These are phyloP conservation scores for Neurospora intermedia DNA, from an alignment of 495 filamentous ascomycete genomes.

Conservation along the genomic window DNA sequence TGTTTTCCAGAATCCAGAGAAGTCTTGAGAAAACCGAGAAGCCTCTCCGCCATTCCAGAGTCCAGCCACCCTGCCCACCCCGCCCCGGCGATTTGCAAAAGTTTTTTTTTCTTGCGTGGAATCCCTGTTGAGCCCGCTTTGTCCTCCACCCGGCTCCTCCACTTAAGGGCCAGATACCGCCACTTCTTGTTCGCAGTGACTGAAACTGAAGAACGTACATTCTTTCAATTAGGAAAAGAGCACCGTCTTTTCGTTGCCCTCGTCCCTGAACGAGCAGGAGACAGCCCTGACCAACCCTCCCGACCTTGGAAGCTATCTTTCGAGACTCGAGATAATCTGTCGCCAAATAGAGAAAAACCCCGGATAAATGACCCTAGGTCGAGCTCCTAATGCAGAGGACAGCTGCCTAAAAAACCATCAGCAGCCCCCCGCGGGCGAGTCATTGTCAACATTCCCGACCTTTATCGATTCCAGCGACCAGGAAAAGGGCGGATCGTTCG, in stretches of 20 bases:
- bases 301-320: background rate
- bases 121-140: background rate
- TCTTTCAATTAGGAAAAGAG: background rate
- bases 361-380: conserved; percentile 16
- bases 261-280: background rate
- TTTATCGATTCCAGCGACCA: conserved; percentile 3
- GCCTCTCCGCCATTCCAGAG: background rate
- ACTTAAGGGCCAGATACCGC: background rate
- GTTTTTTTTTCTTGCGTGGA: background rate
- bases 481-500: background rate
- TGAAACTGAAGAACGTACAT: background rate
- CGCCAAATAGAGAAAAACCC: background rate
- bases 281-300: background rate
- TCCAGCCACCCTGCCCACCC: background rate
- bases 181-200: background rate
- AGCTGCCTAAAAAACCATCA: conserved; percentile 33
- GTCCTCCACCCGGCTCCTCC: background rate
- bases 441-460: background rate
- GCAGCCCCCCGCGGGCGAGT: conserved; percentile 6
- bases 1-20: background rate
- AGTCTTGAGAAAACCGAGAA: background rate
- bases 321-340: background rate
- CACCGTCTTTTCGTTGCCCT: background rate
- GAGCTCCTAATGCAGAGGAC: conserved; percentile 27
- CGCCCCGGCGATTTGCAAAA: background rate